Percentiles rank a stretch among this genome's conserved stretches.
Conservation (phyloP, 2,329 filamentous ascomycete species). For the Mycogone perniciosa region DNA sequence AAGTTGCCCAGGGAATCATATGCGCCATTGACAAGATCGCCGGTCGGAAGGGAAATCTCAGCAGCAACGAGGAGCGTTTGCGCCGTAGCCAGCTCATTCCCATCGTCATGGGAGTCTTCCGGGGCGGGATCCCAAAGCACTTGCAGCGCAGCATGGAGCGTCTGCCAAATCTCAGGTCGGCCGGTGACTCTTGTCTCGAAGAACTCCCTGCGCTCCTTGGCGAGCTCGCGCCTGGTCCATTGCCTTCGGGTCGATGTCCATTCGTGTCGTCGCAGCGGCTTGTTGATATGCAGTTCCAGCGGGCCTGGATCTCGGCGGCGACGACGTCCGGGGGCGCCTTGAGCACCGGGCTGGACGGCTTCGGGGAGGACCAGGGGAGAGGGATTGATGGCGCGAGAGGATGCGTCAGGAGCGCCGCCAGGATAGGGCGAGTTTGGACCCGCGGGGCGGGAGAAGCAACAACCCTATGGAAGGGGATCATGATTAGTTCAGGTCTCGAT, state of each 20-base stretch:
- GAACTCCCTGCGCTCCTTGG: slow-evolving; percentile 70
- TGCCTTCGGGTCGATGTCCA: slow-evolving; percentile 57
- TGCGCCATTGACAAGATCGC: slow-evolving; percentile 62
- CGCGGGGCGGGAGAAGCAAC: slow-evolving; percentile 49
- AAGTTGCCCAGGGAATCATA: slow-evolving; percentile 67
- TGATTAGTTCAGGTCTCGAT: slow-evolving; percentile 14
- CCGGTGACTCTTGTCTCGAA: slow-evolving; percentile 86
- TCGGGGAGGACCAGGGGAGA: slow-evolving; percentile 29
- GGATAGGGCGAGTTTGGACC: slow-evolving; percentile 50
- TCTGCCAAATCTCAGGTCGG: slow-evolving; percentile 71
- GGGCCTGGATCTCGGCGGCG: slow-evolving; percentile 35
- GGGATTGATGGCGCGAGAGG: slow-evolving; percentile 48
- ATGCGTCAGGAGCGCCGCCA: slow-evolving; percentile 42
- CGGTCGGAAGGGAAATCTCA: slow-evolving; percentile 67
- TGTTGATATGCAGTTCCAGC: slow-evolving; percentile 61
- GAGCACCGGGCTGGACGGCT: slow-evolving; percentile 19
- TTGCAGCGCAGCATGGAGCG: slow-evolving; percentile 61
- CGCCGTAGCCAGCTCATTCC: slow-evolving; percentile 53
- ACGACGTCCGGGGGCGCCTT: slow-evolving; percentile 18
- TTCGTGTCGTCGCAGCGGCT: slow-evolving; percentile 57
- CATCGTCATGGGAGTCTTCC: slow-evolving; percentile 30
- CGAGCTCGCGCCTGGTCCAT: slow-evolving; percentile 66
- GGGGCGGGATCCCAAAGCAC: slow-evolving; percentile 55
- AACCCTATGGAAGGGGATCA: slow-evolving; percentile 38
- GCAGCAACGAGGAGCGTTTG: slow-evolving; percentile 76